Evolutionary conservation across 78 protist genomes (phyloP), one percentile per base, ranked within the genome.

Genomic region (Cavenderia fasciculata): DNA sequence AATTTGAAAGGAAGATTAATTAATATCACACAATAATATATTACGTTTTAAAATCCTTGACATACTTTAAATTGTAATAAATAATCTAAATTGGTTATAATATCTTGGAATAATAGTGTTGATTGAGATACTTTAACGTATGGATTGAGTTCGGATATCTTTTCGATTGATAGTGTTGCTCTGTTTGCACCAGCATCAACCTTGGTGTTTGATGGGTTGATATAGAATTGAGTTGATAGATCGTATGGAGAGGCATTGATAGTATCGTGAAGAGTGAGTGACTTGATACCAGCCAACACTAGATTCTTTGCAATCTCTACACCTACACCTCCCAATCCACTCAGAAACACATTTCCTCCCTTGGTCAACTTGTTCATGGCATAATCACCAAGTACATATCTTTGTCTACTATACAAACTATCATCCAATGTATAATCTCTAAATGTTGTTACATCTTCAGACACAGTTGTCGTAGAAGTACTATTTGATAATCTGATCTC

Each of bases 241-340:
- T 92, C 95, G 25, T 43, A 40, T 5, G 4, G 34, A 2, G 76
- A 52, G 2, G 76, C n/a, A 6, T 23, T 11, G 6, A 2, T 27
- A 7, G 16, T 12, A 40, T 92, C 95, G 36, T 92, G 86, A 10
- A 92, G 5, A 3, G 92, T 92, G 34, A 92, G n/a, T 36, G 85
- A 73, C 65, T 85, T 92, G 31, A 92, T 72, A 59, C 95, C 95
- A 2, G 95, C 95, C 59, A 92, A 71, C 7, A 87, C 71, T 2
- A 92, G 21, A 38, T 92, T 92, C 76, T 92, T 92, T 38, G 95
- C 92, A 49, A 78, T 78, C 16, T 90, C 94, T 7, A 90, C 63
- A 77, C 94, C 94, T 2, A 90, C 54, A 23, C 94, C 94, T 34
- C 89, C 85, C 3, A 90, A n/a, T 5, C 94, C 94, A 70, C 89